Percentiles rank a stretch among this genome's conserved stretches.
Conservation (phyloP, 495 filamentous ascomycete genomes). For the Lasiosphaeriaceae sp. region DNA sequence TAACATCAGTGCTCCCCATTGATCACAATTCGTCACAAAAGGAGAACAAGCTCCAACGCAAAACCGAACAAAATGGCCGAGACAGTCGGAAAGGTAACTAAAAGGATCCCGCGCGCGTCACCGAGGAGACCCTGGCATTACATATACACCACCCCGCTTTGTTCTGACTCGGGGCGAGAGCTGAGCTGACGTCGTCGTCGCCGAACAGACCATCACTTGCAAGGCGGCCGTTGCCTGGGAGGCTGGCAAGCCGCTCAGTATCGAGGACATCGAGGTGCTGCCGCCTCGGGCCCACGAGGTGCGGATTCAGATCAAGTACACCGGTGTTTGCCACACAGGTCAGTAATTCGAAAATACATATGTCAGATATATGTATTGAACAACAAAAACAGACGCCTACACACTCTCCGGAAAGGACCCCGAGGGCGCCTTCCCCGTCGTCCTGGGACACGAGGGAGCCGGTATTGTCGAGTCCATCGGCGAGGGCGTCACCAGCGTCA, state of each 20-base stretch:
- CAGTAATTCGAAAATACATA: conserved; percentile 15
- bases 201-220: conserved; percentile 46
- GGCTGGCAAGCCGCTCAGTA: conserved; percentile 78
- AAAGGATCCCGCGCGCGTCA: background rate
- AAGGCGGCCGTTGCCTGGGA: conserved; percentile 97
- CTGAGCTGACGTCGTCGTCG: background rate
- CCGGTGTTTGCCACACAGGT: conserved; percentile 98
- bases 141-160: background rate
- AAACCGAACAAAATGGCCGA: conserved; percentile 36
- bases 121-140: too few relatives aligned
- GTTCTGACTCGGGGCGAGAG: background rate
- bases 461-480: conserved; percentile 96
- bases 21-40: background rate
- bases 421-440: conserved; percentile 94
- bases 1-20: too few relatives aligned
- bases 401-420: conserved; percentile 97
- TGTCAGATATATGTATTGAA: background rate
- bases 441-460: conserved; percentile 95
- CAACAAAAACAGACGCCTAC: conserved; percentile 71
- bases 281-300: conserved; percentile 95
- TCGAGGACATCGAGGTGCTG: conserved; percentile 89
- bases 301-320: conserved; percentile 93
- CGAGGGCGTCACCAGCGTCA: conserved; percentile 90
- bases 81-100: conserved; percentile 46
- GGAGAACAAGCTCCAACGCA: background rate